These are phyloP conservation scores for Usnea hakonensis DNA, from an alignment of 495 filamentous ascomycete genomes.

Conservation along the genomic window DNA sequence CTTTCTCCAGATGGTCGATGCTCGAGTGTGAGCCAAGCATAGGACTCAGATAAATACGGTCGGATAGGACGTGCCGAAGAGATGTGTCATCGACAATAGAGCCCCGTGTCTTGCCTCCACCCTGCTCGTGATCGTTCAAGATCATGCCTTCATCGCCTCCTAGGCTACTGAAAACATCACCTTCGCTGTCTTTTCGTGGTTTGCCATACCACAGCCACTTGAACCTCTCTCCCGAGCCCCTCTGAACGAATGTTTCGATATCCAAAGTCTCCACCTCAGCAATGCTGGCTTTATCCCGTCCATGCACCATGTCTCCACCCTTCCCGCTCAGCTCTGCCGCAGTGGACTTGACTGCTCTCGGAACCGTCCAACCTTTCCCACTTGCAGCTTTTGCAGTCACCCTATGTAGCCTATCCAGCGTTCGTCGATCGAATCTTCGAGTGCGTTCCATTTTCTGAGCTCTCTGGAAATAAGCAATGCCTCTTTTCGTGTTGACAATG, in stretches of 20 bases:
- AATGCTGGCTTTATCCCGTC: constrained; percentile 86
- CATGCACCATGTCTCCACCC: constrained; percentile 87
- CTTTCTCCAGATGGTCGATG: constrained; percentile 46
- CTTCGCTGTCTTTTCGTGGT: constrained; percentile 52
- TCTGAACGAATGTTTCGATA: constrained; percentile 70
- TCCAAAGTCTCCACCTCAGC: constrained; percentile 87
- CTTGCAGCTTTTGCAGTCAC: constrained; percentile 82
- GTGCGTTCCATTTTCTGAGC: constrained; percentile 69
- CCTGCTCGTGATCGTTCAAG: constrained; percentile 61
- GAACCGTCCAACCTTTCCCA: constrained; percentile 70
- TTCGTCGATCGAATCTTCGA: constrained; percentile 71
- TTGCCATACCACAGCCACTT: constrained; percentile 97
- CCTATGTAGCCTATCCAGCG: constrained; percentile 69
- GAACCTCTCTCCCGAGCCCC: constrained; percentile 67
- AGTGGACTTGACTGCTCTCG: constrained; percentile 88
- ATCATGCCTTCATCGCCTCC: constrained; percentile 49
- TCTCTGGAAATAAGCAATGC: constrained; percentile 83
- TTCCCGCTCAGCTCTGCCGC: constrained; percentile 94
- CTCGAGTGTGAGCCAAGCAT: constrained; percentile 20
- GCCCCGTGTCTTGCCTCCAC: constrained; percentile 46
- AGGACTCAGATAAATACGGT: constrained; percentile 12
- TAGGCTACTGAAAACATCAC: constrained; percentile 43
- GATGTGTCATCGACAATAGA: constrained; percentile 34
- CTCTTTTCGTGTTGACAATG: constrained; percentile 67
- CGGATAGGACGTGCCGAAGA: constrained; percentile 13